These are phyloP conservation scores for Typha latifolia DNA, from an alignment of 176 grass and related monocot genomes.

Conservation along the genomic window DNA sequence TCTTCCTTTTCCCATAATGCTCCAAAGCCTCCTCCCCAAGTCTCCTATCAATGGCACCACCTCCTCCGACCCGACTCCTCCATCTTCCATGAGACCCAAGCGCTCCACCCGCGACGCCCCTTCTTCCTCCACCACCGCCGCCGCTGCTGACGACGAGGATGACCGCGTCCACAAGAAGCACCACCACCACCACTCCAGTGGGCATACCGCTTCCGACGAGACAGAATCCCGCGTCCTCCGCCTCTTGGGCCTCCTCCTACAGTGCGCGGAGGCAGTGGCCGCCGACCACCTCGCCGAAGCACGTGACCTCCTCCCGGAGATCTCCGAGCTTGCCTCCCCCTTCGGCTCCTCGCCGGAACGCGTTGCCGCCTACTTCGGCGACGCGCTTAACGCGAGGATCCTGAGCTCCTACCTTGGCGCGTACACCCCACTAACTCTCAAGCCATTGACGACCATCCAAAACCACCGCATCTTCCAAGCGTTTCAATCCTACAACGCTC, in stretches of 20 bases:
- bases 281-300: conserved; percentile 51
- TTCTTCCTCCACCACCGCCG: conserved; percentile 17
- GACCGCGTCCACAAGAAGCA: conserved; percentile 5
- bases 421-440: conserved; percentile 46
- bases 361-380: conserved; percentile 76
- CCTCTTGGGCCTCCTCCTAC: conserved; percentile 50
- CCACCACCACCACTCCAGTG: background rate
- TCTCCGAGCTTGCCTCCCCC: conserved; percentile 75
- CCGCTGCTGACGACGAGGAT: background rate
- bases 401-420: conserved; percentile 70
- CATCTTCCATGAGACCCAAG: conserved; percentile 49
- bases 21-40: conserved; percentile 40
- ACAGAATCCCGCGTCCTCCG: conserved; percentile 46
- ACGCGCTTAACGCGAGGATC: conserved; percentile 67
- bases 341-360: conserved; percentile 79
- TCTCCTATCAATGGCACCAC: conserved; percentile 19
- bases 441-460: conserved; percentile 25
- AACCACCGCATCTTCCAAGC: conserved; percentile 43
- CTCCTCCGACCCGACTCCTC: conserved; percentile 10
- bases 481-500: conserved; percentile 69
- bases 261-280: conserved; percentile 73
- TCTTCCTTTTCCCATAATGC: conserved; percentile 29
- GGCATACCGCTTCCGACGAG: background rate
- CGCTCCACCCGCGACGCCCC: conserved; percentile 18
- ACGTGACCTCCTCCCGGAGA: conserved; percentile 59